Percentiles rank a stretch among this genome's conserved stretches.
Evolutionary conservation across 75 land plant genomes (phyloP).

Genomic region (Cunninghamia lanceolata): DNA sequence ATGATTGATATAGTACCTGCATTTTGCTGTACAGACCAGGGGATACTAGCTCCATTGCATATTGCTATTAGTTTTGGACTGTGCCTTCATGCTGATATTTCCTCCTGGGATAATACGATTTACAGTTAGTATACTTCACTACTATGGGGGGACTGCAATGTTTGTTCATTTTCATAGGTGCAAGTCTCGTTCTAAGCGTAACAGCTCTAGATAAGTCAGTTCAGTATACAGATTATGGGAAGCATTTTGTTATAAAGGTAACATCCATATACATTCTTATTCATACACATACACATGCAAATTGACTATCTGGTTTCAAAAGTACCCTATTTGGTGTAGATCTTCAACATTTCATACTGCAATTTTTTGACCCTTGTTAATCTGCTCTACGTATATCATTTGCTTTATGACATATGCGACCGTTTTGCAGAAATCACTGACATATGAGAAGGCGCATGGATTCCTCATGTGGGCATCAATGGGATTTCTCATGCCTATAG

Average conservation of each 20-base stretch:
- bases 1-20: background rate
- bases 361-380: background rate
- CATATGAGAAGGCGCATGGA: conserved; percentile 41
- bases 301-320: background rate
- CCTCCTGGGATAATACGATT: background rate
- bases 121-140: background rate
- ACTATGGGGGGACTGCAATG: conserved; percentile 4
- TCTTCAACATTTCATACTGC: background rate
- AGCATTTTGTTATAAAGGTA: background rate
- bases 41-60: background rate
- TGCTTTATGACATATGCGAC: background rate
- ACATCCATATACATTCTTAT: background rate
- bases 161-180: background rate
- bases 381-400: background rate
- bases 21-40: background rate
- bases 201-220: conserved; percentile 10
- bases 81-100: background rate
- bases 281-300: background rate
- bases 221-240: background rate
- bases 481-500: conserved; percentile 82
- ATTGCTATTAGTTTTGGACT: background rate
- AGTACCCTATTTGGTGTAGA: background rate
- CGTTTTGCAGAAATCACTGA: background rate
- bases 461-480: conserved; percentile 72
- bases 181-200: conserved; percentile 2